Conservation (phyloP, 495 filamentous ascomycete genomes). For the Penicillium diatomitis region DNA sequence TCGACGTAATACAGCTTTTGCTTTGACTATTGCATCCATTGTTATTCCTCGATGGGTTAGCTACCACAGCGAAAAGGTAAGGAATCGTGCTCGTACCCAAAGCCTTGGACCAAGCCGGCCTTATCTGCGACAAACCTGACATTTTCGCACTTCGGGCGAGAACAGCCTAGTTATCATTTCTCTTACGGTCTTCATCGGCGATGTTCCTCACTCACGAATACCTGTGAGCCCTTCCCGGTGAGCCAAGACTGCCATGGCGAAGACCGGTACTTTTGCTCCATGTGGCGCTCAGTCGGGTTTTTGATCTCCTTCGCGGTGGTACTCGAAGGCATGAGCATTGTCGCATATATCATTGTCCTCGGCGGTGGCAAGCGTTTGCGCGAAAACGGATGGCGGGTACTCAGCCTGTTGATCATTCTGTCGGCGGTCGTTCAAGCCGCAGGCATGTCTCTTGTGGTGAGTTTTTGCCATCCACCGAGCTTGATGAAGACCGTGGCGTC, state of each 20-base stretch:
- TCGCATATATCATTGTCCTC: conserved; percentile 66
- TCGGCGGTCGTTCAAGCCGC: conserved; percentile 55
- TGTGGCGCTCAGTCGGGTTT: conserved; percentile 85
- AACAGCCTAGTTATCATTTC: conserved; percentile 44
- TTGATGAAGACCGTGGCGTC: background rate
- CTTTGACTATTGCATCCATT: conserved; percentile 66
- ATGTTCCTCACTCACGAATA: conserved; percentile 58
- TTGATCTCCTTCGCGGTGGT: conserved; percentile 75
- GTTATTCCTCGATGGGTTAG: conserved; percentile 71
- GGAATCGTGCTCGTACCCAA: background rate
- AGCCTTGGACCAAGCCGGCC: background rate
- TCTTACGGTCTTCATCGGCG: conserved; percentile 71
- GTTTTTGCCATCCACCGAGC: conserved; percentile 16
- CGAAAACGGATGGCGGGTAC: conserved; percentile 67
- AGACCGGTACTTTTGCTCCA: conserved; percentile 74
- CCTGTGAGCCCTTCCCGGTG: conserved; percentile 50
- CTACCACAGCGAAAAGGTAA: conserved; percentile 55
- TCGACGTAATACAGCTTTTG: conserved; percentile 50
- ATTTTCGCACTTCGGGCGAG: background rate
- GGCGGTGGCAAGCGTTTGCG: conserved; percentile 67
- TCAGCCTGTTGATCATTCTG: conserved; percentile 53
- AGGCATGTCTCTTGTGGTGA: conserved; percentile 71
- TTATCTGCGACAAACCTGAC: background rate
- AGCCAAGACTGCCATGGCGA: conserved; percentile 58
- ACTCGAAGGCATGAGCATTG: conserved; percentile 59